Evolutionary conservation across 805 yeast genomes (phyloP).

Genomic region (Candida taoyuanica): DNA sequence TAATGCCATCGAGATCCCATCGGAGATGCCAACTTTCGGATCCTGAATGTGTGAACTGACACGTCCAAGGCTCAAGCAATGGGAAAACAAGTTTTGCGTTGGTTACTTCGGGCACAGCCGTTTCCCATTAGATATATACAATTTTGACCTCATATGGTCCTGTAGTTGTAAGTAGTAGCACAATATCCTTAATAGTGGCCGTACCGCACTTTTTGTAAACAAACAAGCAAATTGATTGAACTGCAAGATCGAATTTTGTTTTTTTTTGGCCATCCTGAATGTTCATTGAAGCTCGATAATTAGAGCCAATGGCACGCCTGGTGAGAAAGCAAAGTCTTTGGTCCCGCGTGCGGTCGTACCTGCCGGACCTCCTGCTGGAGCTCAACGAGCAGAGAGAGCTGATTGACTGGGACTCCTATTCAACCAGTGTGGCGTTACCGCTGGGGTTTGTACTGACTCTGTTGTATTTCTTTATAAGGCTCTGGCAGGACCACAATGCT

Average conservation of each 20-base stretch:
- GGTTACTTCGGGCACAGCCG: no score
- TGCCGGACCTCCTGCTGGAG: slow-evolving; percentile 22
- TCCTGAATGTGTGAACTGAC: no score
- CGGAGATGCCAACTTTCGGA: no score
- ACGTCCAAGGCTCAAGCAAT: no score
- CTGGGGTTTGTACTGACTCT: slow-evolving; percentile 22
- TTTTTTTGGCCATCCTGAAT: no score
- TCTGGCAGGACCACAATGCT: slow-evolving; percentile 22
- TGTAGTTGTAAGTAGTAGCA: no score
- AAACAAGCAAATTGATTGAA: no score
- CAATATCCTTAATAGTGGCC: not conserved
- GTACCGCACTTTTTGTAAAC: not conserved
- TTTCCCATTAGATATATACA: no score
- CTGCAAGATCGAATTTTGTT: no score
- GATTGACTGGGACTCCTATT: slow-evolving; percentile 27
- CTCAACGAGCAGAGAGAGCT: slow-evolving; percentile 26
- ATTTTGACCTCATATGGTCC: no score
- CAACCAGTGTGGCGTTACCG: slow-evolving; percentile 25
- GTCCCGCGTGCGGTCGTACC: slow-evolving; percentile 22
- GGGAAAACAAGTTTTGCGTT: no score
- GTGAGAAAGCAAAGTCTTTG: slow-evolving; percentile 21
- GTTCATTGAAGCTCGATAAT: not conserved
- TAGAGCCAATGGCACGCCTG: slow-evolving; percentile 14
- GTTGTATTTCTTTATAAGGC: slow-evolving; percentile 22
- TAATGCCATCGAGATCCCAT: no score